Evolutionary conservation across 495 filamentous ascomycete genomes (phyloP).

Genomic region (Hyaloscypha bicolor): DNA sequence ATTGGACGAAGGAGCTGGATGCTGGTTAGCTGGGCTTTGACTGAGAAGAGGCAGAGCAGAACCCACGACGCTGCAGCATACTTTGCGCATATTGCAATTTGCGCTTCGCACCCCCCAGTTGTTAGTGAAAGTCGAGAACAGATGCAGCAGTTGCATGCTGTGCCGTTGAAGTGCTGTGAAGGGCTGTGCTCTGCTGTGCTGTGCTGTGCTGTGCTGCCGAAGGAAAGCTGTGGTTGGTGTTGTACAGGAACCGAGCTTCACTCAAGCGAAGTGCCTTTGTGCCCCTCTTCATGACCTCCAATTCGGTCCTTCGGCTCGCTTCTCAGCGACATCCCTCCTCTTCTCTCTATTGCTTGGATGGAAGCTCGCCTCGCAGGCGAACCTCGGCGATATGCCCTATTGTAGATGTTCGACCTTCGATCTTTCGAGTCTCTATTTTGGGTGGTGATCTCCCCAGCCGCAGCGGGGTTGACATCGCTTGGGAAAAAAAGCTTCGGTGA

Average conservation of each 20-base stretch:
- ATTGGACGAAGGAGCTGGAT: neutral
- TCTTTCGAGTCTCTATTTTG: neutral
- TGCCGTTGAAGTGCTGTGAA: neutral
- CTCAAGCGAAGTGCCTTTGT: neutral
- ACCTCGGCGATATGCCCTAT: neutral
- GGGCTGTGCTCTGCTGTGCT: too few species aligned
- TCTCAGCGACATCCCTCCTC: neutral
- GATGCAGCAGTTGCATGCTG: neutral
- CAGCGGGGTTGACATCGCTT: neutral
- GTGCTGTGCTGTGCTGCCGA: too few species aligned
- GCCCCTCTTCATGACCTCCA: too few species aligned
- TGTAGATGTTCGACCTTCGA: neutral
- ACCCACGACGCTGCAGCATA: neutral
- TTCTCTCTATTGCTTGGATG: neutral
- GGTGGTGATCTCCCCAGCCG: neutral
- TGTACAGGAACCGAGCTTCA: neutral
- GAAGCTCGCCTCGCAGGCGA: constrained; percentile 8
- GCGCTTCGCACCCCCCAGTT: neutral
- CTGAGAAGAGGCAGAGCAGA: neutral
- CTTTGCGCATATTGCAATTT: neutral
- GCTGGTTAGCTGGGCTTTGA: neutral
- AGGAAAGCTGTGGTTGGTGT: neutral
- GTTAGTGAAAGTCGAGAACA: too few species aligned
- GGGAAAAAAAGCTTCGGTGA: neutral
- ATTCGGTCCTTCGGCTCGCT: neutral